Percentiles rank a stretch among this genome's conserved stretches.
phyloP scores from a whole-genome alignment of 1,139 yeast species.

The Diutina neorugosa region DNA sequence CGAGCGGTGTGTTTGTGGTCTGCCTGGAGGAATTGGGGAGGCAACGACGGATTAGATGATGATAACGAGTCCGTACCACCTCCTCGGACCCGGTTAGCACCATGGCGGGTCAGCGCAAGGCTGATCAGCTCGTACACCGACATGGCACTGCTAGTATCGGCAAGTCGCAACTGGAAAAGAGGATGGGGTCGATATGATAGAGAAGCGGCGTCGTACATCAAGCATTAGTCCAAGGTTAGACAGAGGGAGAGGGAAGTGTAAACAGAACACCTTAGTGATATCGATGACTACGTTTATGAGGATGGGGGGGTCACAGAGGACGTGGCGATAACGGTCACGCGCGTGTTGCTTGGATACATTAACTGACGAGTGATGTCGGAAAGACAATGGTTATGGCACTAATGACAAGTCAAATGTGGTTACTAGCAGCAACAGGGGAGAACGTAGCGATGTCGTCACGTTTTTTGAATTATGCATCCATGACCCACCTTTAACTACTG shows the following conservation, averaged over 20 bases:
- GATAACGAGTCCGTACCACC: not conserved
- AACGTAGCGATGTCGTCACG: too few relatives aligned
- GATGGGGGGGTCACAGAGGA: not conserved
- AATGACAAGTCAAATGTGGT: too few relatives aligned
- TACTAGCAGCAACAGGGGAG: too few relatives aligned
- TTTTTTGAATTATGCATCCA: too few relatives aligned
- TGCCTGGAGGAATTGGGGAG: not conserved
- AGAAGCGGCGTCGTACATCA: not conserved
- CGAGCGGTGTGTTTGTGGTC: not conserved
- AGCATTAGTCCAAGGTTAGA: not conserved
- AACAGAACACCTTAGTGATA: too few relatives aligned
- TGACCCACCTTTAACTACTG: too few relatives aligned
- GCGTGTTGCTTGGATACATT: not conserved
- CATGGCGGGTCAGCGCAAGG: conserved; percentile 3
- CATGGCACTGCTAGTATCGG: not conserved
- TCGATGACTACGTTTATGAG: too few relatives aligned
- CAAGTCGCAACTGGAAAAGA: not conserved
- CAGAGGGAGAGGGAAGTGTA: too few relatives aligned
- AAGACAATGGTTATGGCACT: not conserved
- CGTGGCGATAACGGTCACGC: not conserved
- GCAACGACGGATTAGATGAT: not conserved
- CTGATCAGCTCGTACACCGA: conserved; percentile 3
- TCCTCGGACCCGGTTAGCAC: not conserved
- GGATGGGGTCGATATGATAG: not conserved
- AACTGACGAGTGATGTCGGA: not conserved